Base-by-base conservation (phyloP, 768 basidiomycete species). In the Trametes cingulata region DNA sequence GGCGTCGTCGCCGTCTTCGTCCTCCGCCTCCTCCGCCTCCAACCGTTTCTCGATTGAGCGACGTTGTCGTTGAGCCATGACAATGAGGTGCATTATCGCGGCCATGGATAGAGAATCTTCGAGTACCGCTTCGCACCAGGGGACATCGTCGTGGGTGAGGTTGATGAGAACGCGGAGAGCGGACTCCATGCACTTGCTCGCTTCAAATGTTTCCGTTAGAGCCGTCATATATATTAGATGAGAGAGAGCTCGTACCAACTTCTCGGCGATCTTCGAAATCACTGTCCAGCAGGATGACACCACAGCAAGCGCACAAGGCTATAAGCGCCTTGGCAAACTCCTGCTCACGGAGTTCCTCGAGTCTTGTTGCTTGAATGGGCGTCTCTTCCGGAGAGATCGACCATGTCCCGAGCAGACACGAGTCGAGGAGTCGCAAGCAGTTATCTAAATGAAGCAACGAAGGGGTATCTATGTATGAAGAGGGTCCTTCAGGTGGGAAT, bases 121-220 rank as follows among this genome's bases (percentile, higher is more conserved):
- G 2, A 84, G 65, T n/a, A 88, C 72, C 41, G 77, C 78, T 29
- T 67, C 62, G 37, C 81, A 82, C 88, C 90, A 92, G 12, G 65
- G 64, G 22, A 73, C 69, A 65, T 85, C 80, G 22, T 80, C 79
- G 65, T 91, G 88, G 0, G 88, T 90, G 8, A 91, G 73, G 50
- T 83, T 87, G 56, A 92, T 85, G 37, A 91, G 80, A 13, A 90
- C 82, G 0, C 89, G 84, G 5, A 92, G 76, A 2, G 79, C 74
- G 0, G 81, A 76, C 46, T 87, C 84, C 36, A 85, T 69, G 60
- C 85, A 88, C 64, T 73, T 76, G 51, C 73, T 73, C 5, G 77
- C 80, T 77, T 49, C 41, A 37, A 36, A 46, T 37, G n/a, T 10
- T 1, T 17, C 13, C 2, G 17, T 47, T 22, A 47, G 13, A 33